These are phyloP conservation scores for Xylaria sp. DNA, from an alignment of 2,329 filamentous ascomycete species.

Conservation along the genomic window DNA sequence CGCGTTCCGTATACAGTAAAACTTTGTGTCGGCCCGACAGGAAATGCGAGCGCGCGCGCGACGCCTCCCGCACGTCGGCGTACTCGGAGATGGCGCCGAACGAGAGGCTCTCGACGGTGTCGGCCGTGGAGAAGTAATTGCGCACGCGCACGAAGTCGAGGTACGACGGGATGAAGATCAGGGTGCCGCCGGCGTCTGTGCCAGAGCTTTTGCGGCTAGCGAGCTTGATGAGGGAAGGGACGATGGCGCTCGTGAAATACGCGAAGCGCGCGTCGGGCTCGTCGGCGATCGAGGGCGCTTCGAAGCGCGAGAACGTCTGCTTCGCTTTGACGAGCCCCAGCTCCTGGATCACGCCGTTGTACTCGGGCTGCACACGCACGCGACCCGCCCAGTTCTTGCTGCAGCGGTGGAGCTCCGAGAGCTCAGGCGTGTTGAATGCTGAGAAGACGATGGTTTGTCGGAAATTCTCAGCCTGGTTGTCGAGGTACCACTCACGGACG, in stretches of 20 bases:
- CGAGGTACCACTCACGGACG: constrained; percentile 90
- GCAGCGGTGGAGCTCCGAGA: constrained; percentile 79
- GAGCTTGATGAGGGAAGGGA: constrained; percentile 75
- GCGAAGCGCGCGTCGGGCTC: constrained; percentile 91
- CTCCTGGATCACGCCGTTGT: constrained; percentile 74
- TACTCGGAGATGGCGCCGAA: constrained; percentile 93
- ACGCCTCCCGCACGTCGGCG: constrained; percentile 76
- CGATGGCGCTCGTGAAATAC: constrained; percentile 82
- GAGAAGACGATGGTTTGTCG: constrained; percentile 86
- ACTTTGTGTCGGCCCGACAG: constrained; percentile 80
- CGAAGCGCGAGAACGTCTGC: constrained; percentile 91
- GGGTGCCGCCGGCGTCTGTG: constrained; percentile 61
- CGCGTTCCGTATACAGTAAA: constrained; percentile 88
- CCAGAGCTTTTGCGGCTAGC: constrained; percentile 37
- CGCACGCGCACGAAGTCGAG: constrained; percentile 93
- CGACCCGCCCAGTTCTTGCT: constrained; percentile 85
- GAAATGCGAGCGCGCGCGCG: constrained; percentile 87
- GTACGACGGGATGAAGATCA: constrained; percentile 92
- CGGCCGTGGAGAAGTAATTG: constrained; percentile 84
- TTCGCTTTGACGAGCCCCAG: constrained; percentile 70
- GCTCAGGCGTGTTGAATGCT: constrained; percentile 85
- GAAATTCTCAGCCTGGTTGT: constrained; percentile 78
- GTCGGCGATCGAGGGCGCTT: constrained; percentile 68
- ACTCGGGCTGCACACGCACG: constrained; percentile 72
- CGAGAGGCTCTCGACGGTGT: constrained; percentile 58